These are phyloP conservation scores for Setaria viridis DNA, from an alignment of 202 grass and related monocot species.

Conservation along the genomic window DNA sequence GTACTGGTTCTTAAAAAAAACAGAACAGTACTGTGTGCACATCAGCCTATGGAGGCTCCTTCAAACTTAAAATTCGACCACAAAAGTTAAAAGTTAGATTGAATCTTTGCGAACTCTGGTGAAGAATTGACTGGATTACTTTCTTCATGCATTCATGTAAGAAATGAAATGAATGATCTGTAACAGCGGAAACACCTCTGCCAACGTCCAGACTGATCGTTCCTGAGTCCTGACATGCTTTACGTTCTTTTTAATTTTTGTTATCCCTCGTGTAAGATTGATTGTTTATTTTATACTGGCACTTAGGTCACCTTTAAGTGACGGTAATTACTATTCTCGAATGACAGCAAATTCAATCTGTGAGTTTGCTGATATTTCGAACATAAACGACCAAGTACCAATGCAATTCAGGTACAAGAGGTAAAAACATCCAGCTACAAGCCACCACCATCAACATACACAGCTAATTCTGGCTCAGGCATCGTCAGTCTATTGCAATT, in stretches of 20 bases:
- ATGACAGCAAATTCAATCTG: neutral
- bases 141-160: neutral
- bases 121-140: neutral
- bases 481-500: conserved; percentile 8
- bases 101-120: neutral
- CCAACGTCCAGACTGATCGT: neutral
- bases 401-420: conserved; percentile 38
- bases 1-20: neutral
- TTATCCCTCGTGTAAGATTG: neutral
- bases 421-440: conserved; percentile 42
- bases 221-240: neutral
- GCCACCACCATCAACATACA: conserved; percentile 25
- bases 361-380: neutral
- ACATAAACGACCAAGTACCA: neutral
- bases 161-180: neutral
- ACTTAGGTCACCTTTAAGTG: neutral
- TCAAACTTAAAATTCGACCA: neutral
- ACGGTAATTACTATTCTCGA: neutral
- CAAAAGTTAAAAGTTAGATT: neutral
- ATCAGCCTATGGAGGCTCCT: neutral
- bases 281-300: neutral
- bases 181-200: neutral
- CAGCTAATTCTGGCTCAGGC: neutral
- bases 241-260: neutral
- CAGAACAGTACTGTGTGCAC: neutral